Evolutionary conservation across 192 early-diverging fungal species (phyloP), one percentile per base, ranked within the genome.

Genomic region (Dissophora globulifera): DNA sequence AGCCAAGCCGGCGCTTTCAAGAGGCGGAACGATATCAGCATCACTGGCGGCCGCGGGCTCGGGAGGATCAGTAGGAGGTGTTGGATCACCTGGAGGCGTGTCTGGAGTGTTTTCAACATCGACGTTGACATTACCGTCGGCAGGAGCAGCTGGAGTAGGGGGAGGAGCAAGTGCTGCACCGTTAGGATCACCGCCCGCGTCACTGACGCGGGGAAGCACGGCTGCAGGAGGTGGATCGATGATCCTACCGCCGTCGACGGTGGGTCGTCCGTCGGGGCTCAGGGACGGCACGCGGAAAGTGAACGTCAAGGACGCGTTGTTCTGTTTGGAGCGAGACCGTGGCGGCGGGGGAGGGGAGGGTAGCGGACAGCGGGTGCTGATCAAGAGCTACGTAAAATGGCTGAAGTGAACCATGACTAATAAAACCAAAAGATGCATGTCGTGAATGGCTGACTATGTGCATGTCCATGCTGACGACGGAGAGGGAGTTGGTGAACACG

Each of bases 271-370:
- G 13, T 64, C 45, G 23, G 47, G 56, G 27, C 31, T 63, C 19
- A 42, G 54, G n/a, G 79, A 60, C 42, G 38, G 35, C 6, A 30
- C 46, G 13, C 45, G 62, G 11, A 79, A 82, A n/a, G 84, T 93
- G 11, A 91, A 89, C 15, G 86, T 91, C 23, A 81, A 81, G 45
- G 92, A 93, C 78, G 90, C 89, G 4, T 75, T 93, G 12, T 91
- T 92, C 62, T 90, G 87, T 25, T 81, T 93, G 22, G 91, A 92
- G 69, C 86, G 87, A 6, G 91, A 93, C 67, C 68, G 69, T 57
- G 82, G 79, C 26, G 79, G 69, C 15, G 86, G 84, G 9, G 75
- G 79, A 50, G 59, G 59, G 12, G 33, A 62, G 20, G 59, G 59
- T 35, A 78, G 67, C 32, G 78, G 75, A 6, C 79, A 85, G 49